A percentile compares a stretch with the other conserved stretches of the same genome.
phyloP scores from a whole-genome alignment of 495 filamentous ascomycete genomes.

The Aspergillus olivimuriae region DNA sequence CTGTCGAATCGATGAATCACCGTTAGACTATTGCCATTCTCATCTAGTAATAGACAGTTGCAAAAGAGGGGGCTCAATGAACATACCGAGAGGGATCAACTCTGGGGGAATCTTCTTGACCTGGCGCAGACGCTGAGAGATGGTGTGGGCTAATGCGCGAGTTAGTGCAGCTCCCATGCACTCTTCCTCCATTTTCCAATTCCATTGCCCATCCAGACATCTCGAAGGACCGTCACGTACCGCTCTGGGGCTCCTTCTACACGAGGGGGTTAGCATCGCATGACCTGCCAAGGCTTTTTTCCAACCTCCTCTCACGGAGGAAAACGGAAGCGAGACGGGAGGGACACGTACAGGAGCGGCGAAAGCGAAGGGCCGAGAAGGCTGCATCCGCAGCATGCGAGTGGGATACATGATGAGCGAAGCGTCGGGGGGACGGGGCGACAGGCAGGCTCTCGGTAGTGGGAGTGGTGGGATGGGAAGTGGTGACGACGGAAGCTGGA shows the following conservation, averaged over 20 bases:
- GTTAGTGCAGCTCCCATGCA: constrained; percentile 22
- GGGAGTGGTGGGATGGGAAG: constrained; percentile 13
- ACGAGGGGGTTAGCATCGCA: constrained; percentile 30
- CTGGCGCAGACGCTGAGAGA: constrained; percentile 88
- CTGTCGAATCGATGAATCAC: constrained; percentile 39
- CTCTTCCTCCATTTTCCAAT: constrained; percentile 1
- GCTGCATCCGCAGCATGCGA: constrained; percentile 49
- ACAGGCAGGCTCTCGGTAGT: neutral
- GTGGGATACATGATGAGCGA: constrained; percentile 59
- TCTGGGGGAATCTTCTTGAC: constrained; percentile 87
- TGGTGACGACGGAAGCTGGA: constrained; percentile 24
- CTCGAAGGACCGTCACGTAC: constrained; percentile 44
- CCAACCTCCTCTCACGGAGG: neutral
- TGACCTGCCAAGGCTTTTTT: constrained; percentile 16
- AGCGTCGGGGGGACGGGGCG: constrained; percentile 3
- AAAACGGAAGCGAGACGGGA: constrained; percentile 1
- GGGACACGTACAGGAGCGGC: constrained; percentile 69
- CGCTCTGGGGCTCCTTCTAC: constrained; percentile 78
- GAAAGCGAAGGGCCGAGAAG: constrained; percentile 58
- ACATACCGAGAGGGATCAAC: constrained; percentile 89
- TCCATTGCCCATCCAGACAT: constrained; percentile 14
- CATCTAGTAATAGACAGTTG: neutral
- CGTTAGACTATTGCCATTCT: neutral
- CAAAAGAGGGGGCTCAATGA: neutral
- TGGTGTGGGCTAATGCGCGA: constrained; percentile 71